Conservation (phyloP, 1,284 basidiomycete genomes). For the Wolfiporia cocos region DNA sequence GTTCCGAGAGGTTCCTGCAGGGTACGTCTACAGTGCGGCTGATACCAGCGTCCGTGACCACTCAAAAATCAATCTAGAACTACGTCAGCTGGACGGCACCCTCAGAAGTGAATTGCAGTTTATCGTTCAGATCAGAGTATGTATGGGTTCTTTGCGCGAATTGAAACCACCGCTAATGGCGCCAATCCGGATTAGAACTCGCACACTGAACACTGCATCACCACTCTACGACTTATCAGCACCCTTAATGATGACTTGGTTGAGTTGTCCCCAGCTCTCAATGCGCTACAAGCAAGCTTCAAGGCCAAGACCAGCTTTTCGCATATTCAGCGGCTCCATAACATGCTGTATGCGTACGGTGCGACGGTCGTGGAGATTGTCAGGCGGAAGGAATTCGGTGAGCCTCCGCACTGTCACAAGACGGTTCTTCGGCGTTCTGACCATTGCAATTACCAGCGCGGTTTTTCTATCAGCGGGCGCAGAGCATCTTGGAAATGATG, state of each 20-base stretch:
- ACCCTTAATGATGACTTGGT: conserved; percentile 72
- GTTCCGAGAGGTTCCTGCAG: conserved; percentile 47
- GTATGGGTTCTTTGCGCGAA: conserved; percentile 4
- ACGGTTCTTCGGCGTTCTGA: conserved; percentile 2
- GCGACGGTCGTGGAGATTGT: conserved; percentile 91
- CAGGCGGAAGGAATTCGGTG: conserved; percentile 82
- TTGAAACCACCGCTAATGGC: too few species aligned
- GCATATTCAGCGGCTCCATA: conserved; percentile 85
- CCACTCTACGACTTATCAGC: conserved; percentile 65
- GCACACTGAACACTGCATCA: conserved; percentile 67
- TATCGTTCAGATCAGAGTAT: conserved; percentile 57
- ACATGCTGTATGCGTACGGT: conserved; percentile 90
- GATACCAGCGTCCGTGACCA: too few species aligned
- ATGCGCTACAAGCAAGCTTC: conserved; percentile 62
- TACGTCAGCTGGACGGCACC: conserved; percentile 53
- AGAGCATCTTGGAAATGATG: conserved; percentile 77
- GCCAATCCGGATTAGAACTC: conserved; percentile 49
- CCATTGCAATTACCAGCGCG: conserved; percentile 38
- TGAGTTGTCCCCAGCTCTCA: conserved; percentile 56
- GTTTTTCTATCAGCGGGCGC: conserved; percentile 75
- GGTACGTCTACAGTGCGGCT: conserved; percentile 30
- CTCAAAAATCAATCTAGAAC: conserved; percentile 43
- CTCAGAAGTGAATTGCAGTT: conserved; percentile 54
- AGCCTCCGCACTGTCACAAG: conserved; percentile 18
- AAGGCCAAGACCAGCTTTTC: conserved; percentile 79